Evolutionary conservation across 345 rosid species (phyloP).

Genomic region (Acer campestre): DNA sequence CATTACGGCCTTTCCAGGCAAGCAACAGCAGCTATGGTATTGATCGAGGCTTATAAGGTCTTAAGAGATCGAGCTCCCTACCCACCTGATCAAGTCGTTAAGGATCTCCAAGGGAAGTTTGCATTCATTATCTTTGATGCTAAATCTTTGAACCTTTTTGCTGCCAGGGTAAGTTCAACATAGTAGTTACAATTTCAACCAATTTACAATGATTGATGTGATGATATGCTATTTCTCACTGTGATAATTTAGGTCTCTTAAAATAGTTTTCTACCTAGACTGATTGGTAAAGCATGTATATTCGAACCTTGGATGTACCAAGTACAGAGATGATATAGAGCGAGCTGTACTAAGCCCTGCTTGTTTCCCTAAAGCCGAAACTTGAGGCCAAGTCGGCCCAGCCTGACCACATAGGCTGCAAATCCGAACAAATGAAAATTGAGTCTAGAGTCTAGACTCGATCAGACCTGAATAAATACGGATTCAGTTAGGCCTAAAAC

Average conservation of each 20-base stretch:
- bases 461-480: not conserved
- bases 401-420: no score
- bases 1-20: conserved; percentile 62
- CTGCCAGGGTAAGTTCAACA: conserved; percentile 47
- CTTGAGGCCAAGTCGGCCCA: not conserved
- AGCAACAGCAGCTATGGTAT: conserved; percentile 56
- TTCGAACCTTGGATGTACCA: not conserved
- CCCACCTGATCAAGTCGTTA: conserved; percentile 79
- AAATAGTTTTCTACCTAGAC: not conserved
- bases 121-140: conserved; percentile 65
- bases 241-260: not conserved
- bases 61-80: conserved; percentile 78
- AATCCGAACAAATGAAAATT: not conserved
- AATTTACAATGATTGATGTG: not conserved
- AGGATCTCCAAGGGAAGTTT: conserved; percentile 71
- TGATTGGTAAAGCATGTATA: not conserved
- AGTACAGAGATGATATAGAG: not conserved
- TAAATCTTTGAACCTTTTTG: conserved; percentile 46
- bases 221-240: not conserved
- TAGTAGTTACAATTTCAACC: not conserved
- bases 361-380: not conserved
- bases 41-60: conserved; percentile 64
- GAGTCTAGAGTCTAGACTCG: not conserved
- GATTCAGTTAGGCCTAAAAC: no score
- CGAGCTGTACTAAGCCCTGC: not conserved